Base-by-base conservation (phyloP, 2,329 filamentous ascomycete genomes). In the Venturia effusa region DNA sequence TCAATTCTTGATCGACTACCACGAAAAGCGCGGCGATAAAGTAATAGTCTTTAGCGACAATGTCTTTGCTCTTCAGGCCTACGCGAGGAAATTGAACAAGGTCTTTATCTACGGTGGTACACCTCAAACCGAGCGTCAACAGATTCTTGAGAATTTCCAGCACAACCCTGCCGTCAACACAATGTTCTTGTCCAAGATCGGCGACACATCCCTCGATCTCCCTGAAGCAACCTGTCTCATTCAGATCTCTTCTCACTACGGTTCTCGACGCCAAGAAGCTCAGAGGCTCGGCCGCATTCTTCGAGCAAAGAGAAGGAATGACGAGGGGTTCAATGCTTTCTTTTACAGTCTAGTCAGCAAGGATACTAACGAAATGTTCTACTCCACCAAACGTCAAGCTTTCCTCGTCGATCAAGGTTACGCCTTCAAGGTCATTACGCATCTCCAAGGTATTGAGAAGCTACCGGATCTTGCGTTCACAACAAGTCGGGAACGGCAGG, bases 21-120 rank as follows among this genome's bases (percentile, higher is more conserved):
- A 99, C 75, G 93, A 97, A 75, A 87, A 86, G 64, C 85, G 94
- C 66, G 93, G 94, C 39, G 94, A 97, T 79, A 97, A 97, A 76
- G 92, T 97, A 69, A 97, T 97, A 67, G 93, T 99, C 54, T 97
- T 97, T 74, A 96, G 92, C 0, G 94, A 99, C 74, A 97, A 97
- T 69, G 91, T 99, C 48, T 97, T 94, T 71, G 93, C 94, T 0
- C 80, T 99, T 37, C 85, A 93, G 69, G 84, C 87, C 48, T 96
- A 97, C 71, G 92, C 94, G 3, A 80, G 85, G 32, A 93, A 92
- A 68, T 80, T 97, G 43, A 84, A 84, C 59, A 97, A 96, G 73
- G 88, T 90, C 0, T 97, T 88, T 74, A 96, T 99, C 68, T 96
- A 90, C 70, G 94, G 94, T 61, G 89, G 87, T 64, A 99, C 94